These are phyloP conservation scores for Pythium aristosporum DNA, from an alignment of 352 stramenopile species.

Conservation along the genomic window DNA sequence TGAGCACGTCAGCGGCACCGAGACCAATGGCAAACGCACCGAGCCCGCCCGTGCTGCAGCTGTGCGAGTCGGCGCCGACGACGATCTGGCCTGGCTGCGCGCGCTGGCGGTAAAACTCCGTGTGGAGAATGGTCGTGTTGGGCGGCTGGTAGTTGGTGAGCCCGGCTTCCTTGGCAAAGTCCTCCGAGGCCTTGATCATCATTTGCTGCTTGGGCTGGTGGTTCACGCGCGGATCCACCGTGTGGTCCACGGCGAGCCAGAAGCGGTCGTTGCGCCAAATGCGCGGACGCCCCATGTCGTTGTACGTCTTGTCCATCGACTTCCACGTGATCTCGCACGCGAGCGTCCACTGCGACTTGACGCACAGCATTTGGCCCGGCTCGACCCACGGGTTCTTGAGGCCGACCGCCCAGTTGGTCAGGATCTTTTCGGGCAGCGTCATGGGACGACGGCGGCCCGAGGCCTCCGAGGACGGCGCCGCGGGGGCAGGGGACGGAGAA, in stretches of 20 bases:
- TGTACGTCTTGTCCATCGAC: slow-evolving; percentile 89
- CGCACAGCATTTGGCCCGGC: slow-evolving; percentile 79
- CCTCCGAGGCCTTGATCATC: slow-evolving; percentile 84
- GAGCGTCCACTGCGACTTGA: slow-evolving; percentile 83
- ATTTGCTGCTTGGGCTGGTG: slow-evolving; percentile 80
- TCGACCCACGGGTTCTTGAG: slow-evolving; percentile 61
- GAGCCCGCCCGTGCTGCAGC: slow-evolving; percentile 71
- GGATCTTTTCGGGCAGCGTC: slow-evolving; percentile 82
- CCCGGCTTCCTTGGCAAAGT: slow-evolving; percentile 78
- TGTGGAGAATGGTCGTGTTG: slow-evolving; percentile 88
- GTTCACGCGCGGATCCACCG: slow-evolving; percentile 82
- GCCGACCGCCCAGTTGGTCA: slow-evolving; percentile 72
- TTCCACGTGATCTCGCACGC: slow-evolving; percentile 89
- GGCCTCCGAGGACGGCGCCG: background rate
- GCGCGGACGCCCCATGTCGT: slow-evolving; percentile 80
- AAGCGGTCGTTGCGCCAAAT: slow-evolving; percentile 87
- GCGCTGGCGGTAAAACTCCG: slow-evolving; percentile 84
- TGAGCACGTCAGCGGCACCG: slow-evolving; percentile 77
- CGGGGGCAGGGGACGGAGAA: background rate
- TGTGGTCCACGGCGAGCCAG: slow-evolving; percentile 86
- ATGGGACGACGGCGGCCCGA: slow-evolving; percentile 47
- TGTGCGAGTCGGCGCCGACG: slow-evolving; percentile 80
- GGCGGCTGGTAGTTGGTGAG: slow-evolving; percentile 83
- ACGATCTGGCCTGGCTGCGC: slow-evolving; percentile 84
- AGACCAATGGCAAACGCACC: slow-evolving; percentile 80